These are phyloP conservation scores for Amphirosellinia nigrospora DNA, from an alignment of 495 filamentous ascomycete genomes.

Conservation along the genomic window DNA sequence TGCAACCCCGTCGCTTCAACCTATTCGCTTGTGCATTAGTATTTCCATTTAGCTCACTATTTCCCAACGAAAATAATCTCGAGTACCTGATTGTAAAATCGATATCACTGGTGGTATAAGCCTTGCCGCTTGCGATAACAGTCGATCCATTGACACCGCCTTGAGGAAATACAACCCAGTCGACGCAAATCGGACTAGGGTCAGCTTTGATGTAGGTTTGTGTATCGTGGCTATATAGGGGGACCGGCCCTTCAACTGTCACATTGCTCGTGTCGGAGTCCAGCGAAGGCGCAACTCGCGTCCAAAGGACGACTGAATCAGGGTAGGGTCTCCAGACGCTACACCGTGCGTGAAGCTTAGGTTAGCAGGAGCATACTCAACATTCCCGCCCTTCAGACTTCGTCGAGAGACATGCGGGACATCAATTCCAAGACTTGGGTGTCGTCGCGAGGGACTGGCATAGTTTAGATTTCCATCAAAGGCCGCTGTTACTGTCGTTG, in stretches of 20 bases:
- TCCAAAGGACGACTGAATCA: conserved; percentile 71
- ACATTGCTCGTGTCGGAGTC: conserved; percentile 62
- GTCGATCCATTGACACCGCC: conserved; percentile 41
- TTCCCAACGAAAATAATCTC: background rate
- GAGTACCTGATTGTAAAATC: conserved; percentile 68
- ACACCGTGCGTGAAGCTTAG: conserved; percentile 72
- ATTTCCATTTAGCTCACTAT: background rate
- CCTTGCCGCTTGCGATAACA: conserved; percentile 43
- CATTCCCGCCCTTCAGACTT: conserved; percentile 57
- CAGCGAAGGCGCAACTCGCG: conserved; percentile 61
- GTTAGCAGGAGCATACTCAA: conserved; percentile 57
- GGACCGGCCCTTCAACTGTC: conserved; percentile 60
- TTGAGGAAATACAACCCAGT: conserved; percentile 51
- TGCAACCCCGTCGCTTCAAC: conserved; percentile 64
- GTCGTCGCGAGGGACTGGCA: conserved; percentile 62
- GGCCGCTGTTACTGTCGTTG: conserved; percentile 23
- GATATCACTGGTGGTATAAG: conserved; percentile 69
- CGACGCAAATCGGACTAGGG: conserved; percentile 64
- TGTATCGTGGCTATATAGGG: conserved; percentile 62
- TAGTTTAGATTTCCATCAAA: conserved; percentile 64
- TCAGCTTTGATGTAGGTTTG: conserved; percentile 56
- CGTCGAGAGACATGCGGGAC: conserved; percentile 50
- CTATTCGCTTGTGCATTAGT: conserved; percentile 34
- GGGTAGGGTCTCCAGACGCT: conserved; percentile 74
- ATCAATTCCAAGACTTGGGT: conserved; percentile 62